Evolutionary conservation across 2,329 filamentous ascomycete genomes (phyloP), one percentile per base, ranked within the genome.

Genomic region (Onygenales sp.): DNA sequence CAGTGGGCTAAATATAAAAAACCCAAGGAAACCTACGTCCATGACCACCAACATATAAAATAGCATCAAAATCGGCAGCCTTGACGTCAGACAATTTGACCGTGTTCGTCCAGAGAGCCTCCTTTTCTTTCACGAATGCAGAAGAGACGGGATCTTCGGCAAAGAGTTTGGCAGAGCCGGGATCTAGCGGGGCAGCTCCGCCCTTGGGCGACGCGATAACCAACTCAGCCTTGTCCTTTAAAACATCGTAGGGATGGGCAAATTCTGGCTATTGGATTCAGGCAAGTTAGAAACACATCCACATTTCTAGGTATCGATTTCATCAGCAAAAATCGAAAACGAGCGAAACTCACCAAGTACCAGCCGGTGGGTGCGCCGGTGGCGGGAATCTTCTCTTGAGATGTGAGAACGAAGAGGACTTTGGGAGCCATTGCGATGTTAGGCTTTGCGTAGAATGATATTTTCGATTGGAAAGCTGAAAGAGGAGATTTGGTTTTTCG

Each of bases 391-490:
- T 71, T 67, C 58, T 68, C 67, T 66, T 80, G 76, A 56, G 84
- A 88, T 58, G 83, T 86, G 57, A 88, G 80, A 54, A 89, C 81
- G 67, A 88, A 71, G 71, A 89, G 84, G 58, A 88, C 71, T 67
- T 85, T 86, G 40, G 76, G 76, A 4, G 67, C 56, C 58, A 59
- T 59, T 52, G 21, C 33, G 27, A 37, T 13, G 14, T 11, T 14
- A 13, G 9, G 1, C 14, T 44, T 42, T 14, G 6, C 9, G 21
- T 13, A 42, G 4, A 31, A 34, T 2, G 8, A 33, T 8, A 34
- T 32, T 11, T n/a, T 42, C 40, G 36, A 39, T 39, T 3, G 36
- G 1, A 1, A 39, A 39, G 13, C 3, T 27, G 21, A 27, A 27
- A 27, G 21, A 27, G 21, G 21, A 27, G 21, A 1, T 27, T 27